A percentile compares a stretch with the other conserved stretches of the same genome.
These are phyloP conservation scores for Yamadazyma endophytica DNA, from an alignment of 805 yeast genomes.

Conservation along the genomic window DNA sequence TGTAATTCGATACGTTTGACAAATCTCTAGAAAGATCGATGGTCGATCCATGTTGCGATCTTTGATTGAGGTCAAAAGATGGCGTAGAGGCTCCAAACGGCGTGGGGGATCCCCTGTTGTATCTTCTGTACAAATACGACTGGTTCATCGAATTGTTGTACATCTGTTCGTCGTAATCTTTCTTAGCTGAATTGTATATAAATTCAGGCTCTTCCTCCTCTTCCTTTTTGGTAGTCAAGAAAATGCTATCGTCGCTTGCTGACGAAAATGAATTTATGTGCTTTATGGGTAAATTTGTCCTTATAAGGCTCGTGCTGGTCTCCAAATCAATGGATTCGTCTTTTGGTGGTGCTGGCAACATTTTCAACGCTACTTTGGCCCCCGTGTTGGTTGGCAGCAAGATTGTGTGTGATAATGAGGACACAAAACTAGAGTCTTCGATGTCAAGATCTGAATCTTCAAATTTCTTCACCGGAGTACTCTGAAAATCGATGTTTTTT, in stretches of 20 bases:
- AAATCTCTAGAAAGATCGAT: too few relatives aligned
- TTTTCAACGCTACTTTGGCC: slow-evolving; percentile 32
- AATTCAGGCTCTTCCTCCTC: slow-evolving; percentile 8
- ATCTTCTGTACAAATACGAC: slow-evolving; percentile 13
- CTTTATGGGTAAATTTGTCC: slow-evolving; percentile 1
- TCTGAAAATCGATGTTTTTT: too few relatives aligned
- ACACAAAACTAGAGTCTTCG: slow-evolving; percentile 14
- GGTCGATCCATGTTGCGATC: too few relatives aligned
- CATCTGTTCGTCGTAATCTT: slow-evolving; percentile 12
- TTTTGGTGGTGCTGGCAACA: slow-evolving; percentile 19
- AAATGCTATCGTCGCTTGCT: slow-evolving; percentile 11
- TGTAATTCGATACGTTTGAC: too few relatives aligned
- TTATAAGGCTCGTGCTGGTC: slow-evolving; percentile 17
- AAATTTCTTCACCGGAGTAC: slow-evolving; percentile 2
- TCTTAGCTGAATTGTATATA: slow-evolving; percentile 13
- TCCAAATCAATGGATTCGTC: slow-evolving; percentile 19
- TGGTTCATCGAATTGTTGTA: slow-evolving; percentile 9
- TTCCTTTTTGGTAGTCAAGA: slow-evolving; percentile 4
- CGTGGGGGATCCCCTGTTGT: slow-evolving; percentile 4
- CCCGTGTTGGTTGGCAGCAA: slow-evolving; percentile 39
- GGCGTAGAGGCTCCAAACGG: too few relatives aligned
- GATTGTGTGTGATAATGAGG: slow-evolving; percentile 11
- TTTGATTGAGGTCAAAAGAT: too few relatives aligned
- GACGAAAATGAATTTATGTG: slow-evolving; percentile 14
- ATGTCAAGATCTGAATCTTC: slow-evolving; percentile 3